These are phyloP conservation scores for Neonectria sp. DNA, from an alignment of 2,329 filamentous ascomycete species.

Conservation along the genomic window DNA sequence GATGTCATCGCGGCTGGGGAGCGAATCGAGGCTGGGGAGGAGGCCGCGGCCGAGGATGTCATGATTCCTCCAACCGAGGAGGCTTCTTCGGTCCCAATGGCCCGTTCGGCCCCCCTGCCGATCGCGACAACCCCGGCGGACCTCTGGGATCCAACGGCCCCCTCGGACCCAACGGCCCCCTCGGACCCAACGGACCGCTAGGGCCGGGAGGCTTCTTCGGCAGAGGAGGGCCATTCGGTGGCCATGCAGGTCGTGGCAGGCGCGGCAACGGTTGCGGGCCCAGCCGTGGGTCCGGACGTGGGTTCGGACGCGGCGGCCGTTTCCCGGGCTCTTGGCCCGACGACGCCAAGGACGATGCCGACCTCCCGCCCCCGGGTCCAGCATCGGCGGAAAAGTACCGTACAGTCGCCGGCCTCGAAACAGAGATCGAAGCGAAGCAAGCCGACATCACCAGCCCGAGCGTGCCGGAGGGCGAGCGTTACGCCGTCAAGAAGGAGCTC, in stretches of 20 bases:
- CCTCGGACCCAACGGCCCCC: slow-evolving; percentile 25
- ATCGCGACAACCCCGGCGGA: slow-evolving; percentile 18
- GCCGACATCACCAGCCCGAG: slow-evolving; percentile 45
- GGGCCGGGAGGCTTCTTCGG: slow-evolving; percentile 30
- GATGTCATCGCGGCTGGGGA: neutral
- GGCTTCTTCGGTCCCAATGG: slow-evolving; percentile 34
- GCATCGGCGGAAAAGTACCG: slow-evolving; percentile 55
- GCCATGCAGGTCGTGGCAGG: slow-evolving; percentile 10
- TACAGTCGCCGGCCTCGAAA: slow-evolving; percentile 53
- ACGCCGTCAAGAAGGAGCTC: slow-evolving; percentile 53
- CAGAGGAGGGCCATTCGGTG: slow-evolving; percentile 6
- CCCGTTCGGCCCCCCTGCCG: slow-evolving; percentile 27
- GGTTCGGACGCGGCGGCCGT: slow-evolving; percentile 16
- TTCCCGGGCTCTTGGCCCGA: slow-evolving; percentile 55
- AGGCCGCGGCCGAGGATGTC: slow-evolving; percentile 30
- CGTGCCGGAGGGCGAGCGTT: slow-evolving; percentile 41
- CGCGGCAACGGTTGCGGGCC: slow-evolving; percentile 2
- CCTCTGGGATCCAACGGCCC: slow-evolving; percentile 33
- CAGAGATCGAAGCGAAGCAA: slow-evolving; percentile 51
- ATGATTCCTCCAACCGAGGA: slow-evolving; percentile 15
- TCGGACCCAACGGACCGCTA: slow-evolving; percentile 29
- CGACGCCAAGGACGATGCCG: slow-evolving; percentile 42
- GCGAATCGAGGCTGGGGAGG: slow-evolving; percentile 1
- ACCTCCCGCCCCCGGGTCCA: slow-evolving; percentile 38
- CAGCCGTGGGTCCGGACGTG: slow-evolving; percentile 14